phyloP scores from a whole-genome alignment of 2,329 filamentous ascomycete genomes.

The Calonectria naviculata region DNA sequence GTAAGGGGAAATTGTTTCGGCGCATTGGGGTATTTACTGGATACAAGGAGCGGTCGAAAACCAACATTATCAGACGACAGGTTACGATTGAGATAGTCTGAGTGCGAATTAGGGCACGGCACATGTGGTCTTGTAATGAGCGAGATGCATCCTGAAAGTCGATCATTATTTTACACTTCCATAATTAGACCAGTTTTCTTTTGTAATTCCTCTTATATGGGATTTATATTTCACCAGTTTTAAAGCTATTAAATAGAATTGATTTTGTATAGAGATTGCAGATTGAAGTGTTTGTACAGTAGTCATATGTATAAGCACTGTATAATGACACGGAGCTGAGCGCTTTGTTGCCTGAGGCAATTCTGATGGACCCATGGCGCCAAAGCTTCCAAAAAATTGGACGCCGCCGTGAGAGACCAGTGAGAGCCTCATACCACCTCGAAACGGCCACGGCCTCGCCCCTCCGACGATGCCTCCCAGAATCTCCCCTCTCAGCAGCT shows the following conservation, averaged over 20 bases:
- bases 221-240: not conserved
- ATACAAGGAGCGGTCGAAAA: not conserved
- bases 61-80: not conserved
- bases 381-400: constrained; percentile 40
- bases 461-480: constrained; percentile 47
- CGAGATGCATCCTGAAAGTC: not conserved
- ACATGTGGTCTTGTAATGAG: not conserved
- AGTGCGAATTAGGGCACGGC: not conserved
- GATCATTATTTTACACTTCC: not conserved
- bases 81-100: not conserved
- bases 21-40: not conserved
- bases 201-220: not conserved
- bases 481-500: constrained; percentile 42
- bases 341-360: constrained; percentile 33
- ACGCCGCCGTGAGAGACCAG: constrained; percentile 18
- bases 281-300: not conserved
- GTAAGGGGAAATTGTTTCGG: not conserved
- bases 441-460: constrained; percentile 34
- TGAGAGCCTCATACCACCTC: constrained; percentile 32
- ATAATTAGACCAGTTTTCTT: not conserved
- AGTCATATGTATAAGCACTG: not conserved
- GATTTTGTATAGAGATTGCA: not conserved
- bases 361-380: constrained; percentile 23
- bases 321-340: not conserved
- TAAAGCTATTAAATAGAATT: not conserved